Conservation (phyloP, 768 basidiomycete genomes). For the Infundibulicybe gibba region DNA sequence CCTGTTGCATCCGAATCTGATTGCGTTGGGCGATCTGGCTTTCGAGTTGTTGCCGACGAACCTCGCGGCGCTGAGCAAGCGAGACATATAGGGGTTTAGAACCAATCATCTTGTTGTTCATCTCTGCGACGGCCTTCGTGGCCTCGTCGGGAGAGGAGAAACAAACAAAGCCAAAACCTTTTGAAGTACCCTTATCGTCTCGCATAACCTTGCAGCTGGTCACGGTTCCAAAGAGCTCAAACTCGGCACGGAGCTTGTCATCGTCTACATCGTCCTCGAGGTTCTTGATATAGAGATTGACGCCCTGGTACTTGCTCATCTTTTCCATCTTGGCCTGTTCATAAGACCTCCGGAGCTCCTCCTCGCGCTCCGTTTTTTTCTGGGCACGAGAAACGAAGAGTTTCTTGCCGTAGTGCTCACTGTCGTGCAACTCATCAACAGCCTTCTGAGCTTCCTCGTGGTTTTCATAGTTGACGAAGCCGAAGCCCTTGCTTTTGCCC, state of each 20-base stretch:
- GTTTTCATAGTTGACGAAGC: constrained; percentile 93
- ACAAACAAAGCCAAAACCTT: constrained; percentile 99
- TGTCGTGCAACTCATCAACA: constrained; percentile 86
- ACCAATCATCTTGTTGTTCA: constrained; percentile 99
- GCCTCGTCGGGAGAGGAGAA: constrained; percentile 98
- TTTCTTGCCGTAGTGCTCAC: constrained; percentile 80
- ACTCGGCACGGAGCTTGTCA: constrained; percentile 93
- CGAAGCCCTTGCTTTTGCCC: constrained; percentile 95
- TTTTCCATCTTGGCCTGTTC: constrained; percentile 98
- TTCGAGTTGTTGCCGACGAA: constrained; percentile 97
- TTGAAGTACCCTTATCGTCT: constrained; percentile 89
- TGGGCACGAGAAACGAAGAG: constrained; percentile 96
- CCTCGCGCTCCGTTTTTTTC: constrained; percentile 98
- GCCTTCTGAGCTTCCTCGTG: constrained; percentile 93
- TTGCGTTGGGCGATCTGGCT: constrained; percentile 98
- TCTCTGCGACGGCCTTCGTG: constrained; percentile 98
- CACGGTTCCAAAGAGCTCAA: constrained; percentile 95
- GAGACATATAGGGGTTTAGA: constrained; percentile 98
- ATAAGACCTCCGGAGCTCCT: constrained; percentile 89
- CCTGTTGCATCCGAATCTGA: constrained; percentile 96
- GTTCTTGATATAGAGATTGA: constrained; percentile 99
- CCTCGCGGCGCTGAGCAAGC: constrained; percentile 96
- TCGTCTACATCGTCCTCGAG: constrained; percentile 97
- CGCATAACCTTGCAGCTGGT: constrained; percentile 99
- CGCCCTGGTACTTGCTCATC: constrained; percentile 96